Evolutionary conservation across 768 basidiomycete species (phyloP).

Genomic region (Suillus fuscotomentosus): DNA sequence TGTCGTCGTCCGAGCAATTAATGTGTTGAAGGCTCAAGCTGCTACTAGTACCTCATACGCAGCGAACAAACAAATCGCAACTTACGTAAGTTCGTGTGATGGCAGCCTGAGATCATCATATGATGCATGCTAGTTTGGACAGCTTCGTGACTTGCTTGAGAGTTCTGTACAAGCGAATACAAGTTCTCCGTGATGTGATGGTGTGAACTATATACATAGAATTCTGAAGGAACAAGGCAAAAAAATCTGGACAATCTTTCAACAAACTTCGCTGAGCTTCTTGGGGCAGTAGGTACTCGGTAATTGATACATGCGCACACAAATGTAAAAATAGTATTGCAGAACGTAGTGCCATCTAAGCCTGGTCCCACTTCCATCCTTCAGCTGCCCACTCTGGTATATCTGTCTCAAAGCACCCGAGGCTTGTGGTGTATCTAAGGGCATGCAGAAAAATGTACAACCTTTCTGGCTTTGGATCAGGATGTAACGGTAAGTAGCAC

Average conservation of each 20-base stretch:
- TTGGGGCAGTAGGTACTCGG: neutral
- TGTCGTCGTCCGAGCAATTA: neutral
- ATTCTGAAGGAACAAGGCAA: conserved; percentile 33
- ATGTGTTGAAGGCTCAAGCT: neutral
- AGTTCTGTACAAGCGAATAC: neutral
- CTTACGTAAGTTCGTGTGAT: neutral
- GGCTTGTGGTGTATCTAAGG: conserved; percentile 73
- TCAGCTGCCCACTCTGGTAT: conserved; percentile 88
- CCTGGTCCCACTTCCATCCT: conserved; percentile 66
- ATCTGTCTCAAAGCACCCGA: conserved; percentile 82
- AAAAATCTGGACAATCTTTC: conserved; percentile 74
- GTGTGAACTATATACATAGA: neutral
- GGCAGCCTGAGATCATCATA: no score
- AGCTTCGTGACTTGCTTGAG: neutral
- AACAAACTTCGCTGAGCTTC: conserved; percentile 81
- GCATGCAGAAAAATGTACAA: conserved; percentile 97
- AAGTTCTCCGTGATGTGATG: neutral
- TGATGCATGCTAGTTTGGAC: no score
- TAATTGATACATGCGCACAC: conserved; percentile 43
- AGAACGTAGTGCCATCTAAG: conserved; percentile 14
- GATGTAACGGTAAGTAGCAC: conserved; percentile 90
- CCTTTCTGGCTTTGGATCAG: conserved; percentile 89
- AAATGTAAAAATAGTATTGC: conserved; percentile 33
- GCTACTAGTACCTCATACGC: no score
- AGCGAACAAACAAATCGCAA: no score